Evolutionary conservation across 768 basidiomycete species (phyloP).

Genomic region (Suillus hirtellus): DNA sequence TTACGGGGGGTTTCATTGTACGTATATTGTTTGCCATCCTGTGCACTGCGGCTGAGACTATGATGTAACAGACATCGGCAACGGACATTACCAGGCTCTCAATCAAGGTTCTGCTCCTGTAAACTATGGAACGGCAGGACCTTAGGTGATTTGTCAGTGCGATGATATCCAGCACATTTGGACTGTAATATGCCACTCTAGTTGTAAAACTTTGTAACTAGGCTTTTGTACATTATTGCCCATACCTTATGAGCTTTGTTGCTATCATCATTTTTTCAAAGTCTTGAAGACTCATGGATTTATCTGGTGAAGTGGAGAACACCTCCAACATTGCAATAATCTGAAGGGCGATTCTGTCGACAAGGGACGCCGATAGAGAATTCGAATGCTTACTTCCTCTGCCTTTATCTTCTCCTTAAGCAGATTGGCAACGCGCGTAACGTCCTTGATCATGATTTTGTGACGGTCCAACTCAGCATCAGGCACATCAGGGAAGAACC

Average conservation of each 20-base stretch:
- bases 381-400: constrained; percentile 58
- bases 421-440: constrained; percentile 57
- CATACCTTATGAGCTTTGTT: constrained; percentile 44
- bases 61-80: constrained; percentile 34
- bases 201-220: constrained; percentile 7
- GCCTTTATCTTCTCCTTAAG: constrained; percentile 72
- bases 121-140: constrained; percentile 36
- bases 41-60: not conserved
- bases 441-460: constrained; percentile 65
- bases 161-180: constrained; percentile 7
- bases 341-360: constrained; percentile 38
- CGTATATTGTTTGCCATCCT: constrained; percentile 33
- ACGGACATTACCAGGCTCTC: constrained; percentile 37
- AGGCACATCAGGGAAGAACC: constrained; percentile 68
- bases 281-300: constrained; percentile 64
- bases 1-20: constrained; percentile 72
- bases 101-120: constrained; percentile 25
- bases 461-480: constrained; percentile 49
- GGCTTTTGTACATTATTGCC: not conserved
- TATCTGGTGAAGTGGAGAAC: constrained; percentile 71
- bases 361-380: not conserved
- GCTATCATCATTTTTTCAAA: constrained; percentile 76
- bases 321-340: constrained; percentile 78
- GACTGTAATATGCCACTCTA: not conserved
- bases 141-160: not conserved